phyloP scores from a whole-genome alignment of 2,329 filamentous ascomycete species.

The Cryphonectria radicalis region DNA sequence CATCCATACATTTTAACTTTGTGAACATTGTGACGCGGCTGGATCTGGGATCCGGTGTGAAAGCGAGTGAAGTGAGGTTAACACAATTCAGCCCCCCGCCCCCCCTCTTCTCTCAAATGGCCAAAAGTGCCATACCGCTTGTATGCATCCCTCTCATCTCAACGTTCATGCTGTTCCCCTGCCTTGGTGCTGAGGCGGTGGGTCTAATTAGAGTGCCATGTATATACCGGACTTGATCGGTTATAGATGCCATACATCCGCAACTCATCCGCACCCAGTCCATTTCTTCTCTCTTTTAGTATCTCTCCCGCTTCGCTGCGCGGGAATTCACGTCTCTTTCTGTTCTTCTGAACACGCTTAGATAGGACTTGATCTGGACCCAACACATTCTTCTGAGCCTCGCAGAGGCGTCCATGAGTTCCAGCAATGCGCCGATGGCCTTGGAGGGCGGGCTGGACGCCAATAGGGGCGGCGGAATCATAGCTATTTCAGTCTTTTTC shows the following conservation, averaged over 20 bases:
- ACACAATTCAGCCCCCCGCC: background rate
- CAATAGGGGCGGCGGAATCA: background rate
- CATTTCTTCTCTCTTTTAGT: background rate
- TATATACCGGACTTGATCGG: background rate
- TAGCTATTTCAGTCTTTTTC: slow-evolving; percentile 5
- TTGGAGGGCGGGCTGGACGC: slow-evolving; percentile 13
- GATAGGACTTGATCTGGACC: background rate
- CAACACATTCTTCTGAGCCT: background rate
- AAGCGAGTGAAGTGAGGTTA: background rate
- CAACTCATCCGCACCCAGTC: background rate
- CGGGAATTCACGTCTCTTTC: too few species aligned
- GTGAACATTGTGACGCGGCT: background rate
- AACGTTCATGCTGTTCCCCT: background rate
- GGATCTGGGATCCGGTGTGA: background rate
- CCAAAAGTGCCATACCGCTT: background rate
- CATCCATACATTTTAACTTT: background rate
- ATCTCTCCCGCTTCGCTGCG: background rate
- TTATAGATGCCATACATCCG: background rate
- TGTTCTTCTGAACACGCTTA: background rate
- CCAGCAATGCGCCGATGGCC: background rate
- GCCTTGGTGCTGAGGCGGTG: background rate
- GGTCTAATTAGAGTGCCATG: background rate
- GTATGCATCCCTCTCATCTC: background rate
- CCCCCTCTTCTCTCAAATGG: background rate
- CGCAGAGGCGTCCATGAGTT: background rate